These are phyloP conservation scores for Pyrrhoderma lamaoense DNA, from an alignment of 1,284 basidiomycete genomes.

Conservation along the genomic window DNA sequence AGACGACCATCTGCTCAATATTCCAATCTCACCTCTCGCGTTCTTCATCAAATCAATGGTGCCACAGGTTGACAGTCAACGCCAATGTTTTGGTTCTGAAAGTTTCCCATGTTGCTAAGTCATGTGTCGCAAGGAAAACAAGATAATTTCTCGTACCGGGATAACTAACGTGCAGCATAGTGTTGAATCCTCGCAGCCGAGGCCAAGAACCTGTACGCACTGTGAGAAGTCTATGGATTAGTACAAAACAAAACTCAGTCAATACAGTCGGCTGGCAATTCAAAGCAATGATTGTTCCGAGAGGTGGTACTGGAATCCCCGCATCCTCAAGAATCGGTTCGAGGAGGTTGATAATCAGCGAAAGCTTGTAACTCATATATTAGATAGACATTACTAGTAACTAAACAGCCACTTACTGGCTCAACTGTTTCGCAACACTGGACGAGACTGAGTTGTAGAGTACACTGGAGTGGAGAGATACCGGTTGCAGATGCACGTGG, in stretches of 20 bases:
- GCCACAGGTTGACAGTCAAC: constrained; percentile 5
- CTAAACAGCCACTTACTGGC: neutral
- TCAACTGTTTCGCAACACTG: constrained; percentile 5
- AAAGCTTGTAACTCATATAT: neutral
- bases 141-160: neutral
- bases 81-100: constrained; percentile 7
- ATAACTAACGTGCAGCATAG: constrained; percentile 5
- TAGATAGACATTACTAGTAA: neutral
- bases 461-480: constrained; percentile 1
- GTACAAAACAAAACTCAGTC: neutral
- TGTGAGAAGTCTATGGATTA: neutral
- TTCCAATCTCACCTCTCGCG: too few relatives aligned
- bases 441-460: neutral
- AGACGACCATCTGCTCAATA: too few relatives aligned
- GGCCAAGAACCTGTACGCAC: neutral
- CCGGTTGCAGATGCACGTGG: neutral
- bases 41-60: neutral
- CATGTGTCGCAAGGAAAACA: too few relatives aligned
- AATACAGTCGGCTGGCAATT: constrained; percentile 3
- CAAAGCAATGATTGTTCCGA: constrained; percentile 5
- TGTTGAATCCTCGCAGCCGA: constrained; percentile 3
- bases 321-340: neutral
- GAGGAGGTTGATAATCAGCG: neutral
- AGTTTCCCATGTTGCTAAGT: neutral
- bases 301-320: constrained; percentile 4